These are phyloP conservation scores for Colletotrichum kahawae DNA, from an alignment of 2,329 filamentous ascomycete species.

Conservation along the genomic window DNA sequence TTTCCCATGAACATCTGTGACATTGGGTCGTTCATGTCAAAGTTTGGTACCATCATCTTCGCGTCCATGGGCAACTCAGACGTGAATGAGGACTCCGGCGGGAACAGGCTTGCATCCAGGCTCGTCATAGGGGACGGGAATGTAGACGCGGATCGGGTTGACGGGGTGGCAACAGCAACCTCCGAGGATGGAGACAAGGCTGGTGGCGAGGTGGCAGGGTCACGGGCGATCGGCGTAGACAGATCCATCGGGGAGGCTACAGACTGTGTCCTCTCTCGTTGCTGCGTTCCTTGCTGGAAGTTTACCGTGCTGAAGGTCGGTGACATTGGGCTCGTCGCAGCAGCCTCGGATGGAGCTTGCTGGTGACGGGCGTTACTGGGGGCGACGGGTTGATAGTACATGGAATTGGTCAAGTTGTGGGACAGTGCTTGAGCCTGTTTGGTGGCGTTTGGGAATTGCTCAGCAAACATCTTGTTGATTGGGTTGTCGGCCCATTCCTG, in stretches of 20 bases:
- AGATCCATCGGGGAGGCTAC: slow-evolving; percentile 23
- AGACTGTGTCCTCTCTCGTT: slow-evolving; percentile 12
- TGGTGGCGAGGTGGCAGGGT: slow-evolving; percentile 29
- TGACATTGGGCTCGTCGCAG: not conserved
- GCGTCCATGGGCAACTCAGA: slow-evolving; percentile 46
- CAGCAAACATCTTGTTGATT: slow-evolving; percentile 51
- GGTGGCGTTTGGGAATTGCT: slow-evolving; percentile 47
- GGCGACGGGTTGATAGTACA: slow-evolving; percentile 10
- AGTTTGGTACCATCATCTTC: slow-evolving; percentile 42
- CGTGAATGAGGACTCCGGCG: slow-evolving; percentile 42
- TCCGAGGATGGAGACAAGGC: slow-evolving; percentile 31
- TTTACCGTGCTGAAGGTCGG: not conserved
- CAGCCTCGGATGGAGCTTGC: not conserved
- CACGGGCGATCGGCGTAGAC: slow-evolving; percentile 4
- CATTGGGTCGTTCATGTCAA: slow-evolving; percentile 33
- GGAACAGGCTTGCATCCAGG: slow-evolving; percentile 27
- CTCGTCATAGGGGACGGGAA: slow-evolving; percentile 24
- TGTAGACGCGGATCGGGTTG: slow-evolving; percentile 27
- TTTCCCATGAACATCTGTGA: slow-evolving; percentile 17
- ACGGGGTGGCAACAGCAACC: slow-evolving; percentile 4
- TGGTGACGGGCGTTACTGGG: not conserved
- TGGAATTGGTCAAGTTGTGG: slow-evolving; percentile 19
- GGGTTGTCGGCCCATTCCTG: slow-evolving; percentile 48
- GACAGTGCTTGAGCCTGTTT: slow-evolving; percentile 31
- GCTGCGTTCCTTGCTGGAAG: slow-evolving; percentile 26